These are phyloP conservation scores for Flaveria ramosissima DNA, from an alignment of 129 eudicot genomes.

Conservation along the genomic window DNA sequence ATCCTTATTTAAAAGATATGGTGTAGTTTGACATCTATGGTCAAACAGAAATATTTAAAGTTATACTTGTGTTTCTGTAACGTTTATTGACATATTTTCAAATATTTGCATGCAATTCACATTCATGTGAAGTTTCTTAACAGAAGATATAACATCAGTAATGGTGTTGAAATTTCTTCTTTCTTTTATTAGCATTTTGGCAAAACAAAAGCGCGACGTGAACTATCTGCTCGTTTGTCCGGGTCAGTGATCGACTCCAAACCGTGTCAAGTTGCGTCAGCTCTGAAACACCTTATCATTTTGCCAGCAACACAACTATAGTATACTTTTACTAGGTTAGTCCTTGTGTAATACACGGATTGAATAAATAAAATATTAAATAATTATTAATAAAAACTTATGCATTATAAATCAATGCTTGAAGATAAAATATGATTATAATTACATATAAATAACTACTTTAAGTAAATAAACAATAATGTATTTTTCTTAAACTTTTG, in stretches of 20 bases:
- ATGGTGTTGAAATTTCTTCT: conserved; percentile 49
- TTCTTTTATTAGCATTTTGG: conserved; percentile 68
- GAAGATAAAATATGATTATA: no score
- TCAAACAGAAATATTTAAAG: neutral
- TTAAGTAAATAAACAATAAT: no score
- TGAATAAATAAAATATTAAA: no score
- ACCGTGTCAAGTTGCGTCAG: neutral
- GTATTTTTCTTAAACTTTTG: no score
- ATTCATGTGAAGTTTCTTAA: conserved; percentile 29
- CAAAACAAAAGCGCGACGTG: conserved; percentile 66
- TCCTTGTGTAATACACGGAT: no score
- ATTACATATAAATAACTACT: no score
- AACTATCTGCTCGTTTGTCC: conserved; percentile 65
- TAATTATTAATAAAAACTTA: no score
- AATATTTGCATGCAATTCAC: neutral
- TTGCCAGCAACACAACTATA: conserved; percentile 59
- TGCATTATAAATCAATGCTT: no score
- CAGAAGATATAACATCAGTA: conserved; percentile 54
- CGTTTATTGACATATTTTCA: neutral
- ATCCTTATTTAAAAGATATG: conserved; percentile 1
- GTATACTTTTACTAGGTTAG: conserved; percentile 49
- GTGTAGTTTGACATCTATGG: conserved; percentile 13
- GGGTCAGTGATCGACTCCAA: conserved; percentile 71
- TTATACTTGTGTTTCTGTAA: neutral
- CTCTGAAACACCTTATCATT: conserved; percentile 68